Conservation (phyloP, 768 basidiomycete species). For the Lactarius quietus region DNA sequence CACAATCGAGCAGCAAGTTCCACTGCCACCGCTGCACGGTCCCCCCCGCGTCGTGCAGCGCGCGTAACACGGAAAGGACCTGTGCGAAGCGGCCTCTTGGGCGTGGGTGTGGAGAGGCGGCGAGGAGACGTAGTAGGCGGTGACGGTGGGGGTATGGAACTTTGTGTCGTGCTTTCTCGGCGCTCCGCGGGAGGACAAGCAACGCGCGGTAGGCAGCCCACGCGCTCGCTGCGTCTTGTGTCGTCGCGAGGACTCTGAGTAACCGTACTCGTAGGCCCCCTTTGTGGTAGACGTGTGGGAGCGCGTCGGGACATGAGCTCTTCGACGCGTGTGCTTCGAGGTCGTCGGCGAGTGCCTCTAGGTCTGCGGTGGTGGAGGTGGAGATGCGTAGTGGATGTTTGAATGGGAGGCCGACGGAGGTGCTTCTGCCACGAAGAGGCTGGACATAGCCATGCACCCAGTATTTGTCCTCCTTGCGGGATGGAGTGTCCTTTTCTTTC, state of each 20-base stretch:
- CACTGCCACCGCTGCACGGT: slow-evolving; percentile 61
- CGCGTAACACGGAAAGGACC: slow-evolving; percentile 62
- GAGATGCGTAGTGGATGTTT: slow-evolving; percentile 9
- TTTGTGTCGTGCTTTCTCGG: not conserved
- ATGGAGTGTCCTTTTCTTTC: not conserved
- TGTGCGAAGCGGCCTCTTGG: slow-evolving; percentile 60
- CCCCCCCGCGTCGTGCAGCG: slow-evolving; percentile 53
- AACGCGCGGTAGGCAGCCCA: slow-evolving; percentile 46
- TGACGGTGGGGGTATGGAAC: slow-evolving; percentile 50
- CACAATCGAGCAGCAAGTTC: slow-evolving; percentile 68
- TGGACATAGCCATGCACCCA: slow-evolving; percentile 9
- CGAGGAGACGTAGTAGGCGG: slow-evolving; percentile 57
- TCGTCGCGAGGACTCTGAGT: slow-evolving; percentile 14
- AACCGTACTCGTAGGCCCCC: slow-evolving; percentile 11
- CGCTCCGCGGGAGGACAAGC: slow-evolving; percentile 25
- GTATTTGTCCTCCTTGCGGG: not conserved
- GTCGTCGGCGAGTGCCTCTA: slow-evolving; percentile 16
- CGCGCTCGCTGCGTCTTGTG: slow-evolving; percentile 27
- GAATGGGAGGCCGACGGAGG: slow-evolving; percentile 15
- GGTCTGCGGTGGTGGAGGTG: slow-evolving; percentile 13
- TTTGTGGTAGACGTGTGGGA: slow-evolving; percentile 11
- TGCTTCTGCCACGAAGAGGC: slow-evolving; percentile 12
- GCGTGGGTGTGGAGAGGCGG: slow-evolving; percentile 44
- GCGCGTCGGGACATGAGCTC: not conserved
- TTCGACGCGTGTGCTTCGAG: slow-evolving; percentile 9